A percentile compares a stretch with the other conserved stretches of the same genome.
Conservation (phyloP, 2,329 filamentous ascomycete species). For the Pseudogymnoascus sp. region DNA sequence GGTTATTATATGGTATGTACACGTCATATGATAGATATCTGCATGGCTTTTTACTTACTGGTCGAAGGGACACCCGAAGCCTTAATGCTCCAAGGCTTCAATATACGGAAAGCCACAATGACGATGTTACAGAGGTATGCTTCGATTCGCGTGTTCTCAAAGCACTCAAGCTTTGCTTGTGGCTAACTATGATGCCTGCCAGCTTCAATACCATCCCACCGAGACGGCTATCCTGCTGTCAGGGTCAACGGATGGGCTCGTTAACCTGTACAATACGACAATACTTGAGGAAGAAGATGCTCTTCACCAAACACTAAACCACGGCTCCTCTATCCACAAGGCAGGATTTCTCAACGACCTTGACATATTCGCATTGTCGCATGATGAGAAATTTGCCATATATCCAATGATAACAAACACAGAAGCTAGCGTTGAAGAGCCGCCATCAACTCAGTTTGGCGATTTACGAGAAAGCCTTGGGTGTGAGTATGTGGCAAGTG, state of each 20-base stretch:
- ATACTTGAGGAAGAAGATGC: slow-evolving; percentile 69
- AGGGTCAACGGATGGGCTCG: slow-evolving; percentile 69
- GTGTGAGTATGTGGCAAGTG: slow-evolving; percentile 66
- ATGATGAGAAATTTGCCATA: slow-evolving; percentile 69
- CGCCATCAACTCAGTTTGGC: slow-evolving; percentile 49
- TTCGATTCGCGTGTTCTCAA: background rate
- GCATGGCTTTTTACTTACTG: slow-evolving; percentile 41
- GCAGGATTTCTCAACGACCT: slow-evolving; percentile 59
- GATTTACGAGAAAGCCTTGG: slow-evolving; percentile 57
- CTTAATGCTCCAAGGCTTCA: slow-evolving; percentile 38
- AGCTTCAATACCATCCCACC: slow-evolving; percentile 53
- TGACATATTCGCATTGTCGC: slow-evolving; percentile 63
- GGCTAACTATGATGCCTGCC: slow-evolving; percentile 4
- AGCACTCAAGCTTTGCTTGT: slow-evolving; percentile 23
- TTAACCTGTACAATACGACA: slow-evolving; percentile 66
- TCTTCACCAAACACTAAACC: slow-evolving; percentile 69
- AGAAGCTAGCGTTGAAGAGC: slow-evolving; percentile 46
- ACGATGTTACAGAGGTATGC: slow-evolving; percentile 53
- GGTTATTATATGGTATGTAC: slow-evolving; percentile 49
- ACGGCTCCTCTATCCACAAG: slow-evolving; percentile 64
- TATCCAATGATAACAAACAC: slow-evolving; percentile 59
- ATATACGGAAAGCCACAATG: slow-evolving; percentile 58
- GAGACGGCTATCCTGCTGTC: slow-evolving; percentile 57
- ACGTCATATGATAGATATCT: slow-evolving; percentile 50
- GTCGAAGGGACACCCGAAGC: slow-evolving; percentile 48